phyloP scores from a whole-genome alignment of 2,329 filamentous ascomycete species.

The Penicillium sp. region DNA sequence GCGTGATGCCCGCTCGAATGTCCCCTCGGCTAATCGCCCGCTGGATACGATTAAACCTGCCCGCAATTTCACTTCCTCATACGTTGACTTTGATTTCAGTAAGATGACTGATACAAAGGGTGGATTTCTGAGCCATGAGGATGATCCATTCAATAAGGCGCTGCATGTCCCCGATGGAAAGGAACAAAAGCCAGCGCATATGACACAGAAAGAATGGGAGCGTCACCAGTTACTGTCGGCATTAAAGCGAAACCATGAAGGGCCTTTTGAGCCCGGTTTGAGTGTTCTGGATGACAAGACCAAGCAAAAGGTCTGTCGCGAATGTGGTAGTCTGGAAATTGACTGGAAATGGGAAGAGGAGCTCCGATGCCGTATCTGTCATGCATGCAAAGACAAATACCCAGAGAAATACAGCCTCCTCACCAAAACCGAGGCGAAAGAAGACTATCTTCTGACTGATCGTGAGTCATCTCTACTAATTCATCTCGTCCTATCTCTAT shows the following conservation, averaged over 20 bases:
- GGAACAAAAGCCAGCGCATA: conserved; percentile 75
- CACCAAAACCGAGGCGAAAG: conserved; percentile 93
- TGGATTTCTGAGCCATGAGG: conserved; percentile 85
- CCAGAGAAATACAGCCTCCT: conserved; percentile 93
- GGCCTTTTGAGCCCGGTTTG: conserved; percentile 87
- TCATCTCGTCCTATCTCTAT: background rate
- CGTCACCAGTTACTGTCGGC: conserved; percentile 71
- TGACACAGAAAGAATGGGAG: conserved; percentile 93
- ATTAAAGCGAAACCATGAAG: conserved; percentile 70
- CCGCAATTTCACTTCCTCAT: conserved; percentile 79
- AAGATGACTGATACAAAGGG: conserved; percentile 98
- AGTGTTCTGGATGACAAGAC: conserved; percentile 67
- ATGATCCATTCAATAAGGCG: conserved; percentile 86
- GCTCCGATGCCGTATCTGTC: conserved; percentile 74
- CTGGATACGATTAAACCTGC: conserved; percentile 67
- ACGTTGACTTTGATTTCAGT: conserved; percentile 96
- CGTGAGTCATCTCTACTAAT: conserved; percentile 54
- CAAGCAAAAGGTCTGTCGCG: conserved; percentile 72
- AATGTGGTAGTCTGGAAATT: conserved; percentile 82
- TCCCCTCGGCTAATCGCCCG: conserved; percentile 37
- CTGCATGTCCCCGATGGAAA: conserved; percentile 57
- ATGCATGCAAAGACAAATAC: conserved; percentile 79
- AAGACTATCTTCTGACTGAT: conserved; percentile 94
- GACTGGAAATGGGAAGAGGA: conserved; percentile 94
- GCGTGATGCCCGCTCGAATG: conserved; percentile 64